phyloP scores from a whole-genome alignment of 257 asterid genomes.

The Osmanthus fragrans region DNA sequence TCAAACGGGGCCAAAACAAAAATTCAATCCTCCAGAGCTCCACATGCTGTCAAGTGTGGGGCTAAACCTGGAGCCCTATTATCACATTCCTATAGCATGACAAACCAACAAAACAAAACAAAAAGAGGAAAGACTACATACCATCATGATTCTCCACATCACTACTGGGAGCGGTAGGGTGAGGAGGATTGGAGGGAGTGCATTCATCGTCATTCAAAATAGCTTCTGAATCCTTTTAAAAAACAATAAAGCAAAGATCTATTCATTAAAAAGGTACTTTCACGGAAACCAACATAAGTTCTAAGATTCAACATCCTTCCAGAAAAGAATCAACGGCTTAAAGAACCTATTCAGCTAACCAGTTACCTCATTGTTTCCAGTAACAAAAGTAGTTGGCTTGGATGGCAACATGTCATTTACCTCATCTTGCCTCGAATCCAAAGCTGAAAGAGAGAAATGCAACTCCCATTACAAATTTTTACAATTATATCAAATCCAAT shows the following conservation, averaged over 20 bases:
- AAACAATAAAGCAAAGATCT: neutral
- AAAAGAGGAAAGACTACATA: conserved; percentile 27
- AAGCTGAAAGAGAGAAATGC: conserved; percentile 38
- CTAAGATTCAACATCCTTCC: neutral
- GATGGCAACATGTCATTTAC: conserved; percentile 33
- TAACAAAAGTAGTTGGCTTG: conserved; percentile 31
- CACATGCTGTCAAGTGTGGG: neutral
- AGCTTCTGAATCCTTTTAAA: conserved; percentile 40
- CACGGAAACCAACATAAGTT: neutral
- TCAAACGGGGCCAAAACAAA: neutral
- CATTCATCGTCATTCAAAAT: conserved; percentile 39
- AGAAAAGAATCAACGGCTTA: conserved; percentile 18
- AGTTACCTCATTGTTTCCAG: conserved; percentile 50
- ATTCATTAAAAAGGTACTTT: conserved; percentile 16
- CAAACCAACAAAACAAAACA: conserved; percentile 11
- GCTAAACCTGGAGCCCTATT: neutral
- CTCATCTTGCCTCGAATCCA: conserved; percentile 44
- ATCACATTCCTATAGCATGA: neutral
- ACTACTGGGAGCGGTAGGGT: conserved; percentile 29
- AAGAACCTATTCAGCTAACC: neutral
- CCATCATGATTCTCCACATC: conserved; percentile 46
- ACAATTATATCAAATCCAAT: conserved; percentile 13
- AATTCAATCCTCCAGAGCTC: neutral
- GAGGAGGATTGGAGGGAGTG: conserved; percentile 26
- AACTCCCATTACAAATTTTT: conserved; percentile 10